Conservation (phyloP, 257 asterid genomes). For the Solanum lycopersicoides region DNA sequence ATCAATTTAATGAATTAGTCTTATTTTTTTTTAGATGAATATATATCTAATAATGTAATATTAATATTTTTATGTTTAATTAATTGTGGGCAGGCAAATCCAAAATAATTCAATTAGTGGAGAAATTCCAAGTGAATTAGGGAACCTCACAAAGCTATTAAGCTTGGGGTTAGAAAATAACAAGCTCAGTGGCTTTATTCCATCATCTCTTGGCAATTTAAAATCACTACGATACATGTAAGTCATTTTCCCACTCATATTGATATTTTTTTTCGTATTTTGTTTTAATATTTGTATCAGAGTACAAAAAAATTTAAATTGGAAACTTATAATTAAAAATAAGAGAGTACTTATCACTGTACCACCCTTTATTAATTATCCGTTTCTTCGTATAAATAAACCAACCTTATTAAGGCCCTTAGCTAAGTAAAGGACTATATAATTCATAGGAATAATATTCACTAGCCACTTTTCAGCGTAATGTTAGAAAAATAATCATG, state of each 20-base stretch:
- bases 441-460: neutral
- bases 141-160: constrained; percentile 19
- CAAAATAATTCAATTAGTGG: constrained; percentile 16
- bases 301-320: neutral
- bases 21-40: neutral
- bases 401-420: neutral
- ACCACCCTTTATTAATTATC: neutral
- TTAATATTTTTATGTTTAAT: neutral
- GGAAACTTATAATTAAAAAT: neutral
- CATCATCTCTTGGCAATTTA: constrained; percentile 27
- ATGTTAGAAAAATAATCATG: neutral
- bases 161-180: constrained; percentile 16
- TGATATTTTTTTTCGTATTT: rapidly evolving
- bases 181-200: constrained; percentile 24
- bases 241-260: neutral
- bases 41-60: neutral
- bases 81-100: constrained; percentile 6
- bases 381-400: neutral
- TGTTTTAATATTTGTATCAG: neutral
- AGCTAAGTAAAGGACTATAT: neutral
- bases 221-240: constrained; percentile 20
- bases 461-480: neutral
- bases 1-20: neutral
- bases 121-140: constrained; percentile 24
- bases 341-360: neutral